phyloP scores from a whole-genome alignment of 1,139 yeast genomes.

The Pichia sp. region DNA sequence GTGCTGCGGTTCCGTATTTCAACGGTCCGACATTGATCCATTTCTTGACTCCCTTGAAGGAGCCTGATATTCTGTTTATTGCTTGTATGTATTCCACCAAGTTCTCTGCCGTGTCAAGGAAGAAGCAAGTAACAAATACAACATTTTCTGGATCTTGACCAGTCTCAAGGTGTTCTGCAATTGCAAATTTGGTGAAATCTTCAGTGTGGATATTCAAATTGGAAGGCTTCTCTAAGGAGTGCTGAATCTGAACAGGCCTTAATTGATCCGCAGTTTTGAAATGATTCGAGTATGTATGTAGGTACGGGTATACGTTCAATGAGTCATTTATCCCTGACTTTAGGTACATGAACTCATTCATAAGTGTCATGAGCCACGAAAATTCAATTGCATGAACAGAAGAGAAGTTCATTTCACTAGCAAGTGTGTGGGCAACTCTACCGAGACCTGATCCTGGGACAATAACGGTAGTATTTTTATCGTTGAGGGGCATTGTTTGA shows the following conservation, averaged over 20 bases:
- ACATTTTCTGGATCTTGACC: conserved; percentile 34
- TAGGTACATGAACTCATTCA: conserved; percentile 49
- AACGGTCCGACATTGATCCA: conserved; percentile 89
- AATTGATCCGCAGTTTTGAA: conserved; percentile 43
- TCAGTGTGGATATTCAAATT: conserved; percentile 47
- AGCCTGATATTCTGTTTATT: conserved; percentile 39
- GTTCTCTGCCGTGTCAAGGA: conserved; percentile 85
- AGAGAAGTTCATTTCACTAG: conserved; percentile 30
- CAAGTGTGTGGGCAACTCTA: conserved; percentile 56
- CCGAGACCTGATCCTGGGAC: conserved; percentile 84
- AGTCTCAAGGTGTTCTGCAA: conserved; percentile 20
- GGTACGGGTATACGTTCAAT: conserved; percentile 48
- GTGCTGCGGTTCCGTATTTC: conserved; percentile 84
- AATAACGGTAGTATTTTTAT: conserved; percentile 39
- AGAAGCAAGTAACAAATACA: conserved; percentile 64
- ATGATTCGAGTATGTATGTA: conserved; percentile 72
- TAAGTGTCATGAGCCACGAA: conserved; percentile 62
- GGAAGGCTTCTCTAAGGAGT: conserved; percentile 32
- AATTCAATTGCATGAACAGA: conserved; percentile 65
- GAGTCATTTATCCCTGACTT: conserved; percentile 2
- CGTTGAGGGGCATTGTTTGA: conserved; percentile 25
- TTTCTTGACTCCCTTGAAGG: conserved; percentile 28
- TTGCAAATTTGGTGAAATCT: conserved; percentile 55
- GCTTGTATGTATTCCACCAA: conserved; percentile 63
- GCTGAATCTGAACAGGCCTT: conserved; percentile 36